Evolutionary conservation across 805 yeast genomes (phyloP).

Genomic region (Alloascoidea hylecoeti): DNA sequence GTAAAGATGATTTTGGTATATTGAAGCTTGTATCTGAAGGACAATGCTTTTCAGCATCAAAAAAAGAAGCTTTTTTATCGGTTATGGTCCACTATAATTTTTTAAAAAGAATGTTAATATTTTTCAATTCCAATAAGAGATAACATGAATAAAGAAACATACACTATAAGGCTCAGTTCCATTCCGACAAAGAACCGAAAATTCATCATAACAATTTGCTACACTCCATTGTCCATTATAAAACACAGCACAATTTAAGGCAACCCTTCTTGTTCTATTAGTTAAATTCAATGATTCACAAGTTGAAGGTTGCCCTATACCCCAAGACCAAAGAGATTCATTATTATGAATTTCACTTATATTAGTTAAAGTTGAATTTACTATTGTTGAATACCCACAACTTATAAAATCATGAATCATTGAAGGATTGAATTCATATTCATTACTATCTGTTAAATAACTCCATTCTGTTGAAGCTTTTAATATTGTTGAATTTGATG

Average conservation of each 20-base stretch:
- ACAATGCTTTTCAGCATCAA: conserved; percentile 17
- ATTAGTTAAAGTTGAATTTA: conserved; percentile 22
- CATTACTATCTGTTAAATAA: conserved; percentile 21
- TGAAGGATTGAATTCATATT: conserved; percentile 21
- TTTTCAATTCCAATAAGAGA: conserved; percentile 22
- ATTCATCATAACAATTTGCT: conserved; percentile 45
- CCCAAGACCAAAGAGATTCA: conserved; percentile 66
- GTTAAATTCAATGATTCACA: conserved; percentile 6
- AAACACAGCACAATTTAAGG: conserved; percentile 30
- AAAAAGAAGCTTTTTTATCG: conserved; percentile 17
- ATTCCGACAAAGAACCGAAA: conserved; percentile 43
- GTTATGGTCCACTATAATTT: conserved; percentile 17
- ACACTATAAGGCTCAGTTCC: conserved; percentile 16
- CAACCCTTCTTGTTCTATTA: conserved; percentile 14
- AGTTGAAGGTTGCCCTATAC: conserved; percentile 31
- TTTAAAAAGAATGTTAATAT: no score
- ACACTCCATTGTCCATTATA: conserved; percentile 42
- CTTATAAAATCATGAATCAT: conserved; percentile 24
- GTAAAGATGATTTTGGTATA: conserved; percentile 35
- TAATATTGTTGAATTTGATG: not conserved
- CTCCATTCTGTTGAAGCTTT: not conserved
- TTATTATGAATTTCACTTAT: conserved; percentile 7
- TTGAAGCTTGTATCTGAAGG: conserved; percentile 21
- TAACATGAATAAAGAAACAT: not conserved
- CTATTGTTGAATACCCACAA: conserved; percentile 57